Evolutionary conservation across 1,139 yeast genomes (phyloP).

Genomic region (Ogataea hybrid): DNA sequence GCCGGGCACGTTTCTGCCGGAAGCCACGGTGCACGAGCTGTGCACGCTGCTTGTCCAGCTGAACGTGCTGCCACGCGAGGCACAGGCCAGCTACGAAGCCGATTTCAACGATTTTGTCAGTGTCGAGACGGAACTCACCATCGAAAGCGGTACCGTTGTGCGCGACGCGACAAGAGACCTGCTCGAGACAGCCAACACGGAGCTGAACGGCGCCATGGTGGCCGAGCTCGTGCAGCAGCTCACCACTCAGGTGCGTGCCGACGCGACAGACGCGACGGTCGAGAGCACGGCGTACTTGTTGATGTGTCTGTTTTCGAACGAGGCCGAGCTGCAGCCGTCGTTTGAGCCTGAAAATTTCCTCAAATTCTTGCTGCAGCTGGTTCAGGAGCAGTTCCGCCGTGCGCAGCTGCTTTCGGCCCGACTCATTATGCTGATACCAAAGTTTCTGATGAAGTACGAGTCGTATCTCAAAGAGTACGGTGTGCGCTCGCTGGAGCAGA

Average conservation of each 20-base stretch:
- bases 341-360: slow-evolving; percentile 32
- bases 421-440: slow-evolving; percentile 51
- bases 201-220: slow-evolving; percentile 37
- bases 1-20: slow-evolving; percentile 5
- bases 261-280: slow-evolving; percentile 13
- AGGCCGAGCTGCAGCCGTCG: slow-evolving; percentile 35
- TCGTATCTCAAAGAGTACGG: slow-evolving; percentile 40
- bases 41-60: slow-evolving; percentile 22
- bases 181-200: slow-evolving; percentile 42
- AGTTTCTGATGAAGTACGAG: slow-evolving; percentile 50
- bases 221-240: slow-evolving; percentile 26
- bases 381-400: slow-evolving; percentile 15
- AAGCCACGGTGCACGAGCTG: slow-evolving; percentile 25
- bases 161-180: slow-evolving; percentile 56
- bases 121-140: slow-evolving; percentile 65
- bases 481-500: slow-evolving; percentile 38
- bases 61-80: slow-evolving; percentile 23
- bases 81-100: slow-evolving; percentile 37
- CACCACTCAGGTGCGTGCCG: slow-evolving; percentile 10
- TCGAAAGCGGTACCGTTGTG: slow-evolving; percentile 41
- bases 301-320: slow-evolving; percentile 45
- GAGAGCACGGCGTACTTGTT: slow-evolving; percentile 44
- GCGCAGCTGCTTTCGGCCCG: slow-evolving; percentile 42
- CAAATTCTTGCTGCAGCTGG: slow-evolving; percentile 24
- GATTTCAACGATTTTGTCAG: slow-evolving; percentile 72